Evolutionary conservation across 2,329 filamentous ascomycete genomes (phyloP), one percentile per base, ranked within the genome.

Genomic region (Davidsoniella eucalypti): DNA sequence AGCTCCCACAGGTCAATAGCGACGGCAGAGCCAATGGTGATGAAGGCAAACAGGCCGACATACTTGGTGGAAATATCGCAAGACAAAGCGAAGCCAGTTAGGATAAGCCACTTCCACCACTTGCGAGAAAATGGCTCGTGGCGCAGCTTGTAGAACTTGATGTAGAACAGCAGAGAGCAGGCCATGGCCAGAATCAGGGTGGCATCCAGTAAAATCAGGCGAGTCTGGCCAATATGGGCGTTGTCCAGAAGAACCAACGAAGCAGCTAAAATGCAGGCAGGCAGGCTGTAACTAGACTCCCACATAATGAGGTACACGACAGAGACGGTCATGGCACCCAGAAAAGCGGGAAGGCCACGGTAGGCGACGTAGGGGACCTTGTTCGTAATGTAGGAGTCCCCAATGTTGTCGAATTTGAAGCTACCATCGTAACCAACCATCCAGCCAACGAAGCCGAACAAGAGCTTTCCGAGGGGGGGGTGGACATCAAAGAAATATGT

Each of bases 401-500:
- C 92, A 65, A 98, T 98, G 70, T 96, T 98, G 59, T 98, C 92
- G 67, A 98, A 98, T 63, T 94, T 80, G 69, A 96, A 98, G 63
- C 88, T 81, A 58, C 92, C 92, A 69, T 96, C 86, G 65, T 94
- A 98, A 61, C 92, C 92, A 49, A 96, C 85, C 50, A 96, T 76
- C 92, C 92, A 98, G 64, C 92, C 92, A 69, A 94, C 87, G 56
- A 95, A 78, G 58, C 88, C 92, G 63, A 96, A 96, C 47, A 98
- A 80, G 54, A 98, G 87, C 73, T 98, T 98, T 66, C 86, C 92
- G 60, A 98, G 93, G 14, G 92, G 92, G 58, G 92, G 92, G 66
- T 98, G 92, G 50, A 98, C 92, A 70, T 98, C 92, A 79, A 98
- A 98, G 75, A 98, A 98, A 72, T 96, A 98, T 55, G 87, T 95